Base-by-base conservation (phyloP, 495 filamentous ascomycete genomes). In the Talaromyces proteolyticus region DNA sequence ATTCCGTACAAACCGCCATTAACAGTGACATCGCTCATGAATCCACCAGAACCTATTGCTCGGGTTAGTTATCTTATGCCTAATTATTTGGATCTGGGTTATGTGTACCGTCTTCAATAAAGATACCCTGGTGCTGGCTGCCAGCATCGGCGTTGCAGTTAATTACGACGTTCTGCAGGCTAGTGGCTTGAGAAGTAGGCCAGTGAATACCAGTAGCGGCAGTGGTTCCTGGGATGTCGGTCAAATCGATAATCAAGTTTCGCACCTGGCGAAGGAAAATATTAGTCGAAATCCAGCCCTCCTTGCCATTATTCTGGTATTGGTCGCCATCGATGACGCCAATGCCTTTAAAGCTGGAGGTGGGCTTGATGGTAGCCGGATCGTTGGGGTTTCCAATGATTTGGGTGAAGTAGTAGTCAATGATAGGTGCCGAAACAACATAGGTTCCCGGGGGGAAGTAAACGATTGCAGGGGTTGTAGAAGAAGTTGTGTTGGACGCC, bases 181-280 rank as follows among this genome's bases (percentile, higher is more conserved):
- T 89, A 7, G 93, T 96, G 4, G 92, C 93, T 60, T 98, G 93
- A 38, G 89, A 89, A 7, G 96, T 91, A 63, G 96, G 93, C 93
- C 94, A 97, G 68, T 97, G 93, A 47, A 98, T 94, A 68, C 88
- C 89, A 29, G 89, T 77, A 1, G 75, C 73, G 49, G 85, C 88
- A 5, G 64, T 58, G 36, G 64, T 72, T 44, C 72, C 56, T 8
- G 86, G 85, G 77, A 87, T 81, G 12, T 69, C 78, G 23, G 80
- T 89, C 45, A 91, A 66, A 62, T 98, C 93, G 63, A 98, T 85
- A 58, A 90, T 77, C 57, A 98, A 86, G 73, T 98, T 97, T 65
- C 94, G 88, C 55, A 98, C 74, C 58, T 95, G 88, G 41, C 93
- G 90, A 78, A 89, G 96, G 77, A 98, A 98, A 74, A 97, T 96